Conservation (phyloP, 2,329 filamentous ascomycete species). For the Hymenoscyphus fraxineus region DNA sequence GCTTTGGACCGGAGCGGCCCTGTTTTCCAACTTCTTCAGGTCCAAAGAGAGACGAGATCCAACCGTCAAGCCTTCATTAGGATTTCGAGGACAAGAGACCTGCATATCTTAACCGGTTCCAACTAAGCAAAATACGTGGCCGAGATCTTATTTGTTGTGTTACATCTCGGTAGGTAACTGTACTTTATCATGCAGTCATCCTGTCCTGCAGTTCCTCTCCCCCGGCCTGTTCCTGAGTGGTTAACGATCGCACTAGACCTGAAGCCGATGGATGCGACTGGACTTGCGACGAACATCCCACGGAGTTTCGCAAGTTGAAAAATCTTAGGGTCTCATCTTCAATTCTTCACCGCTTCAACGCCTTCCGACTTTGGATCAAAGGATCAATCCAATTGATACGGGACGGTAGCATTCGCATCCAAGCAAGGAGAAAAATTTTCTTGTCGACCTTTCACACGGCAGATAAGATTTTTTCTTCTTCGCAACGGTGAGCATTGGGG, state of each 20-base stretch:
- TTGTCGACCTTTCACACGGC: slow-evolving; percentile 1
- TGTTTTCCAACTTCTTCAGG: not conserved
- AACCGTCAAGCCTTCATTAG: not conserved
- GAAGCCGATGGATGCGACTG: slow-evolving; percentile 24
- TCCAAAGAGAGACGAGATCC: not conserved
- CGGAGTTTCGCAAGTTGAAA: not conserved
- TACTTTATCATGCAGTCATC: not conserved
- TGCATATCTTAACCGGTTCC: slow-evolving; percentile 3
- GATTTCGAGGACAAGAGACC: not conserved
- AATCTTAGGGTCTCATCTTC: slow-evolving; percentile 11
- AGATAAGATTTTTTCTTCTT: slow-evolving; percentile 8
- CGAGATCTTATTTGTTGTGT: slow-evolving; percentile 2
- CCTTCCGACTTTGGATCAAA: not conserved
- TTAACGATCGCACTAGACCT: slow-evolving; percentile 12
- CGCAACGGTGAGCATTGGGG: not conserved
- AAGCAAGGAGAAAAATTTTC: not conserved
- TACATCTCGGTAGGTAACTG: not conserved
- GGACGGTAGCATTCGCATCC: not conserved
- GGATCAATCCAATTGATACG: slow-evolving; percentile 1
- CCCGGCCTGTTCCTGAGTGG: not conserved
- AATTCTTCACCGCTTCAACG: slow-evolving; percentile 19
- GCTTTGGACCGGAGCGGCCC: not conserved
- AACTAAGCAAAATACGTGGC: slow-evolving; percentile 1
- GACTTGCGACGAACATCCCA: slow-evolving; percentile 2
- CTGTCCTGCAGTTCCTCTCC: not conserved